Evolutionary conservation across 2,329 filamentous ascomycete species (phyloP).

Genomic region (Colletotrichum graminicola): DNA sequence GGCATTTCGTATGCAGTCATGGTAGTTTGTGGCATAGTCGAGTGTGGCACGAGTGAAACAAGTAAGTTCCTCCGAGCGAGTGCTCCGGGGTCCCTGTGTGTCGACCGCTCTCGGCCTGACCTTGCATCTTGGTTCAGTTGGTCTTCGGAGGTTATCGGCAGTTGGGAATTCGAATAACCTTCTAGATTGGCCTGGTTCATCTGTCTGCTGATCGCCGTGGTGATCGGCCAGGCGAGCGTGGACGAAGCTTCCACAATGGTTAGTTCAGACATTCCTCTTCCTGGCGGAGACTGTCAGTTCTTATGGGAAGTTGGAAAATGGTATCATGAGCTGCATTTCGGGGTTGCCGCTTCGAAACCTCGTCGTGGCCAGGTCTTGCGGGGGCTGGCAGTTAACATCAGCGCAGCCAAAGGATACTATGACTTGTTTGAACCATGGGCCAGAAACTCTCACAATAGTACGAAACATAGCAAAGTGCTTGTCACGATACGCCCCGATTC

Average conservation of each 20-base stretch:
- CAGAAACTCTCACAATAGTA: not conserved
- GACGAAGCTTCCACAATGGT: not conserved
- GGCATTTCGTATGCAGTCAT: constrained; percentile 24
- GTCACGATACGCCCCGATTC: not conserved
- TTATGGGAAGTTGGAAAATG: not conserved
- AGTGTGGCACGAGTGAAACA: constrained; percentile 23
- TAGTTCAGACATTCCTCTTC: not conserved
- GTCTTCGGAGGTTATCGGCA: constrained; percentile 40
- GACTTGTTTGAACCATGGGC: not conserved
- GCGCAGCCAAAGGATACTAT: not conserved
- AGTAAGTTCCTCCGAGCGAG: not conserved
- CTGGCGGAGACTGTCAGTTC: not conserved
- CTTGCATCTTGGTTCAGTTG: constrained; percentile 30
- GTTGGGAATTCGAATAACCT: constrained; percentile 24
- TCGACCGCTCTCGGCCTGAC: constrained; percentile 5
- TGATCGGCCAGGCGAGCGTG: not conserved
- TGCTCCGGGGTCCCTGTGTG: constrained; percentile 1
- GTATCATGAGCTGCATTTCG: not conserved
- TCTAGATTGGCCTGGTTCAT: constrained; percentile 27
- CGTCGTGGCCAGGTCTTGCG: not conserved
- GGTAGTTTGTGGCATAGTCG: constrained; percentile 25
- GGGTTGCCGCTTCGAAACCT: not conserved
- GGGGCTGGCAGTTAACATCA: not conserved
- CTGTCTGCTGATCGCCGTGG: constrained; percentile 26
- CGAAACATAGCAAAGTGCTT: not conserved